These are phyloP conservation scores for Panus rudis DNA, from an alignment of 768 basidiomycete genomes.

Conservation along the genomic window DNA sequence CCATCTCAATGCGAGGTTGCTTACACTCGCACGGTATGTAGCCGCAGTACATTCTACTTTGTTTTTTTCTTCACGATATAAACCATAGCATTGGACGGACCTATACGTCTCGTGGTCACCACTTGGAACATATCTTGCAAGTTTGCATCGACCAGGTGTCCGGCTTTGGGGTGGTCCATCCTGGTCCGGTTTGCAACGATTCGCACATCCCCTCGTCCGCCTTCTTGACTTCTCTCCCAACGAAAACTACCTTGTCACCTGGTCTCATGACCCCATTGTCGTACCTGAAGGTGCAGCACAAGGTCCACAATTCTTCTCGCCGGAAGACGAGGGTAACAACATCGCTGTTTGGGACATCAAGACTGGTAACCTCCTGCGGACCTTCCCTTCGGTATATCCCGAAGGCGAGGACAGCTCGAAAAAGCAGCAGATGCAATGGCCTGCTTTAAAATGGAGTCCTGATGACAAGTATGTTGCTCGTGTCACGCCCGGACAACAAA, in stretches of 20 bases:
- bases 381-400: constrained; percentile 64
- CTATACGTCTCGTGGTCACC: constrained; percentile 97
- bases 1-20: constrained; percentile 81
- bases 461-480: constrained; percentile 95
- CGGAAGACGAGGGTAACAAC: constrained; percentile 94
- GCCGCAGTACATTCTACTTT: constrained; percentile 5
- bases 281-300: constrained; percentile 76
- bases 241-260: constrained; percentile 94
- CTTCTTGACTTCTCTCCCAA: constrained; percentile 96
- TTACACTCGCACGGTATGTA: constrained; percentile 62
- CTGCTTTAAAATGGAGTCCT: constrained; percentile 92
- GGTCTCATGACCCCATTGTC: constrained; percentile 91
- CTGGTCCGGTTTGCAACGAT: constrained; percentile 83
- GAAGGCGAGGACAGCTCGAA: constrained; percentile 49
- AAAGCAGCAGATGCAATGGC: constrained; percentile 91
- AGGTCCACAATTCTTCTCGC: constrained; percentile 80
- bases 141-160: constrained; percentile 91
- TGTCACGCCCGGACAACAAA: constrained; percentile 83
- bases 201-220: constrained; percentile 92
- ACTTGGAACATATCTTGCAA: constrained; percentile 88
- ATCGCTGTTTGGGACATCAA: constrained; percentile 99
- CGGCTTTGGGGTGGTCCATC: constrained; percentile 92
- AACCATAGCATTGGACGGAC: constrained; percentile 84
- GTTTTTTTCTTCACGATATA: constrained; percentile 6
- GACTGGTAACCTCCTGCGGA: constrained; percentile 85